These are phyloP conservation scores for Ailanthus altissimus DNA, from an alignment of 345 rosid genomes.

Conservation along the genomic window DNA sequence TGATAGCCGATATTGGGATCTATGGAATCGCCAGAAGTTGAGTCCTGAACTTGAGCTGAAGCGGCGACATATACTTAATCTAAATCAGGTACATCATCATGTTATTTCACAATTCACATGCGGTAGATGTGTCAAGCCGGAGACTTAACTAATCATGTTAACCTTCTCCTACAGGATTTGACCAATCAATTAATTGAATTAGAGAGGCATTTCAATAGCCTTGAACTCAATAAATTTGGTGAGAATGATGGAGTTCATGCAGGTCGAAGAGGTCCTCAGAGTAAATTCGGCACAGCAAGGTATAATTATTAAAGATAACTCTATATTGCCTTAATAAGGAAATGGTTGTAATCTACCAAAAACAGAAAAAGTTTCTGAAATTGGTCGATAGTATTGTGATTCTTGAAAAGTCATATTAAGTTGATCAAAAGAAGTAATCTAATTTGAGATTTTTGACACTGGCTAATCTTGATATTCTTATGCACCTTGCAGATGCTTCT, in stretches of 20 bases:
- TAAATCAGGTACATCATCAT: conserved; percentile 60
- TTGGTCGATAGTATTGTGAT: too few species aligned
- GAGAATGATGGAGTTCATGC: conserved; percentile 49
- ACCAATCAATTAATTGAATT: conserved; percentile 80
- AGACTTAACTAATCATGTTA: conserved; percentile 16
- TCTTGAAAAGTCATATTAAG: too few species aligned
- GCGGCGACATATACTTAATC: conserved; percentile 53
- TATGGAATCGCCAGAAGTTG: conserved; percentile 88
- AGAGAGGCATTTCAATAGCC: conserved; percentile 85
- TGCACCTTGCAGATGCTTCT: too few species aligned
- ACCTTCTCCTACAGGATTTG: conserved; percentile 60
- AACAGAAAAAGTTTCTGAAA: too few species aligned
- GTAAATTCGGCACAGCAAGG: conserved; percentile 70
- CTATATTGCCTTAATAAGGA: not conserved
- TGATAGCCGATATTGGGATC: conserved; percentile 78
- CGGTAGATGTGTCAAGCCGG: conserved; percentile 13
- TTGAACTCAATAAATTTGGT: conserved; percentile 79
- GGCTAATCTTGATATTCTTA: too few species aligned
- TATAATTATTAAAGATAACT: conserved; percentile 26
- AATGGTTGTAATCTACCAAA: not conserved
- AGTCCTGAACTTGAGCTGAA: conserved; percentile 84
- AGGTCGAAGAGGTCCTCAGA: conserved; percentile 49
- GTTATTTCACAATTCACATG: conserved; percentile 13
- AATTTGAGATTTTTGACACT: too few species aligned
- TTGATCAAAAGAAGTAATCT: too few species aligned